Evolutionary conservation across 176 grass and related monocot species (phyloP), one percentile per base, ranked within the genome.

Genomic region (Oryza rufipogon): DNA sequence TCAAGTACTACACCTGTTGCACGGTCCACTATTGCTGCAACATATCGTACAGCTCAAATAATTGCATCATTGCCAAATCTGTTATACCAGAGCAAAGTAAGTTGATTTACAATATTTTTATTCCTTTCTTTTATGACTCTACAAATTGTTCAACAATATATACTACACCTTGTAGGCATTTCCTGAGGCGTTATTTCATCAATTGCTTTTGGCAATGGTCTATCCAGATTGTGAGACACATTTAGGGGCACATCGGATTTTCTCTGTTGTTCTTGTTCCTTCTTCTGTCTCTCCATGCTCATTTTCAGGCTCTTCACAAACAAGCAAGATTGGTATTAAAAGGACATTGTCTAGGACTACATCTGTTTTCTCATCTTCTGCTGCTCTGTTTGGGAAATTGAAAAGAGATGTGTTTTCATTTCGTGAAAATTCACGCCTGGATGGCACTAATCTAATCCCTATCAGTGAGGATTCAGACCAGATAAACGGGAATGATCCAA

Each of bases 301-400:
- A 25, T 86, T 64, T 70, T 77, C 85, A 76, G 78, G 74, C 46
- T 83, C 51, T 71, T 78, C 68, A 11, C 86, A 64, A 15, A 47
- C 74, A 76, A 86, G 42, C 72, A 80, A 80, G 65, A 56, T 66
- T 85, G 86, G 92, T 86, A 74, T 98, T 71, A 83, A 80, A 36
- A 86, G 93, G 74, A 95, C 96, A 17, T 88, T 98, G 67, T 93
- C 92, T 30, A 88, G 93, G 71, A 90, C 89, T 69, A 88, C 92
- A 22, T 98, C 96, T 30, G 96, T 98, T 22, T 98, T 98, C 86
- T 95, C 96, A 73, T 98, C 96, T 80, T 98, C 96, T 15, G 91
- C 96, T 87, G 93, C 96, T 88, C 68, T 98, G 73, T 98, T 98
- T 86, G 91, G 93, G 73, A 98, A 98, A 80, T 73, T 98, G 76